Evolutionary conservation across 2,329 filamentous ascomycete species (phyloP), one percentile per base, ranked within the genome.

Genomic region (Albifimbria verrucaria): DNA sequence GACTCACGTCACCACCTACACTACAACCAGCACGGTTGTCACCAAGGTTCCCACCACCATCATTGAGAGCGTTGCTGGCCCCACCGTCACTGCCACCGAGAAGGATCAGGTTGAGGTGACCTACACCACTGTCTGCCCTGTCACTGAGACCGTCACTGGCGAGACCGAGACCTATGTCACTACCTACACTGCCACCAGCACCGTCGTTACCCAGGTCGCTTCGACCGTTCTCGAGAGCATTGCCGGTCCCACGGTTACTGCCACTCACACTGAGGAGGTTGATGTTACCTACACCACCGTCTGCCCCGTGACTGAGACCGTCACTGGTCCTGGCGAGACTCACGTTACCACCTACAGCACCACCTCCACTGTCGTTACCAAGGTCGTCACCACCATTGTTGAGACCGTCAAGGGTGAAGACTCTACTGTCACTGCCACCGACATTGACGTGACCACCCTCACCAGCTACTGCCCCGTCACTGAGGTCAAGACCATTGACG

Each of bases 401-500:
- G 63, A 71, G 57, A 66, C 68, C 0, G 64, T 62, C 7, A 68
- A 72, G 22, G n/a, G 54, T 28, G 54, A 57, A 11, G 66, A 66
- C 39, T n/a, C n/a, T n/a, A n/a, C n/a, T 39, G 66, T 67, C n/a
- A 75, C 71, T 7, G 57, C 70, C 56, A 68, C 67, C 1, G 61
- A 63, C 9, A 50, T 49, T 10, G 52, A 66, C 52, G 62, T 71
- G 11, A 65, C 66, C 7, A 77, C 74, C 20, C 53, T 71, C 47
- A 80, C 77, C 15, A 69, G 67, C 17, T 64, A 77, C 7, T 75
- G 71, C 63, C 75, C 77, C 3, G 62, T 78, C 9, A 72, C 71
- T 2, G 59, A 67, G 4, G 73, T 70, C 6, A 72, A 70, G 18
- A 67, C 66, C 2, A 71, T 63, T 22, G 54, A 55, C 11, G 62